These are phyloP conservation scores for Trichoderma sp. DNA, from an alignment of 2,329 filamentous ascomycete species.

Conservation along the genomic window DNA sequence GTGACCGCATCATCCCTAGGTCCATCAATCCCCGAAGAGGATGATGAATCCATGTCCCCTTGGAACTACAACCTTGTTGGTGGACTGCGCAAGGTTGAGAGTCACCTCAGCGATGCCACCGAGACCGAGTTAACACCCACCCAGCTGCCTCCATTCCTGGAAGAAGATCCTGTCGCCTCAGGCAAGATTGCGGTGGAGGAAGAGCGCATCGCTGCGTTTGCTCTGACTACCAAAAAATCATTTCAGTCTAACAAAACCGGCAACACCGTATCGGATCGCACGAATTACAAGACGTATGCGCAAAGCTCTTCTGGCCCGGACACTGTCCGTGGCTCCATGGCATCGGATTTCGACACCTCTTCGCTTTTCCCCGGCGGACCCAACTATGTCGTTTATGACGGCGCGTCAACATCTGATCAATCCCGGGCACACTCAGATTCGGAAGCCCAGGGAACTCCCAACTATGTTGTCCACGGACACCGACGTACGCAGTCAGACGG, in stretches of 20 bases:
- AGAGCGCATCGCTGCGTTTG: conserved; percentile 3
- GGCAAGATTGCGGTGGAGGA: background rate
- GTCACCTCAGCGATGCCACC: conserved; percentile 19
- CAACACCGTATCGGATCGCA: conserved; percentile 49
- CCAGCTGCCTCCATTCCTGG: background rate
- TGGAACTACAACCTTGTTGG: conserved; percentile 56
- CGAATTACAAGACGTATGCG: conserved; percentile 55
- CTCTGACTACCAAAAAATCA: conserved; percentile 27
- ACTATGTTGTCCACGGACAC: conserved; percentile 54
- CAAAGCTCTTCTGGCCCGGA: conserved; percentile 41
- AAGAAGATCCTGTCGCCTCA: conserved; percentile 1
- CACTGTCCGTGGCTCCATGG: conserved; percentile 10
- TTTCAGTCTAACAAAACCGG: conserved; percentile 34
- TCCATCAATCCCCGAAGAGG: conserved; percentile 22
- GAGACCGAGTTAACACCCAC: background rate
- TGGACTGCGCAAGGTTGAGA: conserved; percentile 52
- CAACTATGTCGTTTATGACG: conserved; percentile 53
- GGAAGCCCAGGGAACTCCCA: conserved; percentile 42
- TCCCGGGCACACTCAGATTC: conserved; percentile 37
- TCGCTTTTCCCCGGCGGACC: conserved; percentile 43
- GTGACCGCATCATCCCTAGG: conserved; percentile 24
- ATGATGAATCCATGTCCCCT: conserved; percentile 35
- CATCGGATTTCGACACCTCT: conserved; percentile 40
- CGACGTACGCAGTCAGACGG: conserved; percentile 43
- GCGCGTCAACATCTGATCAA: conserved; percentile 48